Percentiles rank a stretch among this genome's conserved stretches.
Conservation (phyloP, 306 rosid species). For the Gynostemma pentaphyllum region DNA sequence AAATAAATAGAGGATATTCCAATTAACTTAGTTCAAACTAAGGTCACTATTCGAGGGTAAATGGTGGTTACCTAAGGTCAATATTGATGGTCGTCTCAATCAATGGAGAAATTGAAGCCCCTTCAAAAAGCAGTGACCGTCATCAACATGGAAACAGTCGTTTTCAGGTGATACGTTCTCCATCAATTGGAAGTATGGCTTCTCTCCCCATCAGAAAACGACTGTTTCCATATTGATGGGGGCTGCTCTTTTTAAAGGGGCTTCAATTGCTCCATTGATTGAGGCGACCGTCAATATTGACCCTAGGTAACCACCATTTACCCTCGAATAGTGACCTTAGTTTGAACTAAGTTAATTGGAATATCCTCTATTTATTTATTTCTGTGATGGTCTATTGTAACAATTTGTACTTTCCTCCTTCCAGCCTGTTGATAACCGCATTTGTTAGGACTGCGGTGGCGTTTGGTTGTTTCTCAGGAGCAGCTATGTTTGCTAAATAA, state of each 20-base stretch:
- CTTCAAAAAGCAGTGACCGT: slow-evolving; percentile 41
- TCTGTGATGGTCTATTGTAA: not conserved
- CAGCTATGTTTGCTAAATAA: slow-evolving; percentile 82
- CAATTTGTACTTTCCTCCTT: not conserved
- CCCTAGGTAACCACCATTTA: no score
- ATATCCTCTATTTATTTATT: no score
- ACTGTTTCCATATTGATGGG: slow-evolving; percentile 51
- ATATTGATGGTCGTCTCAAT: slow-evolving; percentile 47
- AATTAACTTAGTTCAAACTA: not conserved
- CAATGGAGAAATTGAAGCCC: slow-evolving; percentile 78
- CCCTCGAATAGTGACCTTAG: no score
- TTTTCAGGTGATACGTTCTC: slow-evolving; percentile 56
- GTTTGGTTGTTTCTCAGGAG: slow-evolving; percentile 76
- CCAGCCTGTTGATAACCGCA: slow-evolving; percentile 59
- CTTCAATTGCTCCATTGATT: slow-evolving; percentile 72
- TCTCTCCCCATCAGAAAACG: slow-evolving; percentile 56
- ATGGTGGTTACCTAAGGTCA: slow-evolving; percentile 79
- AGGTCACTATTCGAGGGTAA: no score
- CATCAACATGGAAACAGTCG: slow-evolving; percentile 48
- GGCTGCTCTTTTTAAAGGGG: slow-evolving; percentile 49
- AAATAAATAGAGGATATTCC: not conserved
- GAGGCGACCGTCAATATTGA: slow-evolving; percentile 49
- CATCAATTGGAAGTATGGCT: slow-evolving; percentile 43
- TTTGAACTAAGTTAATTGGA: no score
- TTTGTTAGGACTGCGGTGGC: slow-evolving; percentile 81